Evolutionary conservation across 1,139 yeast species (phyloP), one percentile per base, ranked within the genome.

Genomic region (Barnettozyma hawaiiensis): DNA sequence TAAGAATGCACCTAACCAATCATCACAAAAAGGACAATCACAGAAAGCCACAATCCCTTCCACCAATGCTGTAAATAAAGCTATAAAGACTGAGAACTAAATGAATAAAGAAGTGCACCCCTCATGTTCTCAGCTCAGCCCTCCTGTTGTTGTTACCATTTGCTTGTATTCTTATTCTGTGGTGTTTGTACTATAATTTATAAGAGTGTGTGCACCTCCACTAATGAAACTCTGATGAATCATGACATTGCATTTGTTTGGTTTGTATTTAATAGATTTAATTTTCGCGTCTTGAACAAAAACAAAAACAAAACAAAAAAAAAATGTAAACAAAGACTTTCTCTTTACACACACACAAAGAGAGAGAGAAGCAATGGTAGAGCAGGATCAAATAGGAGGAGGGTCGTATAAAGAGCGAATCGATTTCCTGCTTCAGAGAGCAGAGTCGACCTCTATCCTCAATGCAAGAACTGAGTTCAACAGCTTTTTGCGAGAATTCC

Each of bases 41-140:
- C 40, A 37, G 15, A 42, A 35, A 28, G 27, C 42, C 5, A 32
- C 46, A 7, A 33, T 39, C 1, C 40, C 47, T 32, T 11, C 41
- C 10, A 28, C 40, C 14, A 37, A 40, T 12, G 28, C 29, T 35
- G 37, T 41, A 28, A 39, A 37, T 36, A 41, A 34, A 15, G 24
- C 45, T 14, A 37, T 45, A 11, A 45, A 43, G 22, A 37, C 47
- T 8, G 50, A 47, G 29, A 40, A 44, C 28, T 47, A 15, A n/a
- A n/a, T n/a, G n/a, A n/a, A n/a, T n/a, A n/a, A 37, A 19, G n/a
- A 16, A 22, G 14, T 14, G 12, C 19, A 26, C 32, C 31, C 10
- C 10, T 35, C 16, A 16, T 19, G 18, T 34, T 14, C 11, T 7
- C 19, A 5, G 7, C 20, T 20, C 6, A 24, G 23, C 6, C 8